These are phyloP conservation scores for Spizellomyces sp. DNA, from an alignment of 192 early-diverging fungal genomes.

Conservation along the genomic window DNA sequence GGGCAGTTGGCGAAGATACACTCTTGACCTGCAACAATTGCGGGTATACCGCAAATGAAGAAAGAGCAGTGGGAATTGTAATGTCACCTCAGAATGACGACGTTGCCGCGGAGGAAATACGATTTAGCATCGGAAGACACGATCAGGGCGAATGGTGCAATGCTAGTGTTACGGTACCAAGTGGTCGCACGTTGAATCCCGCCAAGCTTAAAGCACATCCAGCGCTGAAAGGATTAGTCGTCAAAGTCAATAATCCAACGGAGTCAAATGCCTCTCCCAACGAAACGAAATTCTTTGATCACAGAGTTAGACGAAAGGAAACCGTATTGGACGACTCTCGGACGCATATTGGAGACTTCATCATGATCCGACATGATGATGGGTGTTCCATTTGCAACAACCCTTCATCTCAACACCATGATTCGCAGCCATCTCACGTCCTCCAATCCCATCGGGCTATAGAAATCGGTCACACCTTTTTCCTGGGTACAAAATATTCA, in stretches of 20 bases:
- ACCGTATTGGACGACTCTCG: background rate
- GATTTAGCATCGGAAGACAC: background rate
- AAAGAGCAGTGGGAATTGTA: constrained; percentile 59
- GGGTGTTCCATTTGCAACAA: constrained; percentile 25
- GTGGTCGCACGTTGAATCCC: constrained; percentile 10
- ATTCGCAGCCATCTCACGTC: constrained; percentile 52
- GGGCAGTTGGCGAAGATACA: constrained; percentile 78
- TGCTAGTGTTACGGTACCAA: constrained; percentile 7
- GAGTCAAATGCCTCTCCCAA: background rate
- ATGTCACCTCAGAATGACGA: background rate
- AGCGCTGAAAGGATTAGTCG: background rate
- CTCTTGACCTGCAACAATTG: constrained; percentile 73
- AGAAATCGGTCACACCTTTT: constrained; percentile 89
- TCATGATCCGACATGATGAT: constrained; percentile 29
- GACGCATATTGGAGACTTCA: constrained; percentile 23
- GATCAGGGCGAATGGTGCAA: background rate
- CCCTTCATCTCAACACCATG: background rate
- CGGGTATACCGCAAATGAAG: constrained; percentile 84
- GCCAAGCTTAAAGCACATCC: constrained; percentile 14
- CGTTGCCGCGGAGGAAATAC: background rate
- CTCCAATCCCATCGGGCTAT: constrained; percentile 58
- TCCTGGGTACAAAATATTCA: constrained; percentile 89
- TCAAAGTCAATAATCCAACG: background rate
- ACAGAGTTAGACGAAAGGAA: background rate
- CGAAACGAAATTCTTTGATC: background rate